Evolutionary conservation across 2,329 filamentous ascomycete genomes (phyloP), one percentile per base, ranked within the genome.

Genomic region (Pestalotiopsis fici): DNA sequence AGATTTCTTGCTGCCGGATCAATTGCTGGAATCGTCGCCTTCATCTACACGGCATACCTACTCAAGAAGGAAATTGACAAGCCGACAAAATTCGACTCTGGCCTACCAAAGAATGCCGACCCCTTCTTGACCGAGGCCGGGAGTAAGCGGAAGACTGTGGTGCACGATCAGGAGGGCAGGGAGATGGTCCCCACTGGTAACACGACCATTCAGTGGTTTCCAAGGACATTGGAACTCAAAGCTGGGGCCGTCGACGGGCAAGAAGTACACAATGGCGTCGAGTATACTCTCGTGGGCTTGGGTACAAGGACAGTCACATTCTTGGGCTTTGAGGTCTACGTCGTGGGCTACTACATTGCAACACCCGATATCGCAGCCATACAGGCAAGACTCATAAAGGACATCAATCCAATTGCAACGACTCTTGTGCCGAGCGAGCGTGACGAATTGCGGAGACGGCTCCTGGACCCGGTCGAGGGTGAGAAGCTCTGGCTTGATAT

Each of bases 301-400:
- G 96, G 96, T 21, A 91, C 97, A 70, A 89, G 96, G 66, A 94
- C 92, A 1, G 96, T 99, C 37, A 97, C 93, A 27, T 97, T 98
- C 79, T 82, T 98, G 57, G 84, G 88, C 61, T 94, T 99, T 57
- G 91, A 97, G 78, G 96, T 99, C 65, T 99, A 99, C 81, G 92
- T 98, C 21, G 92, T 97, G 0, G 96, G 95, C 18, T 89, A 97
- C 74, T 99, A 99, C 82, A 87, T 98, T 28, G 93, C 94, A 28
- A 95, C 91, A 0, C 84, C 90, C 47, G 94, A 97, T 75, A 90
- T 99, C 68, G 89, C 91, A 3, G 85, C 87, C n/a, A 85, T 99
- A 54, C 95, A 98, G 80, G 85, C 87, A 71, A 88, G 89, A 57
- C 86, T 98, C 35, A 87, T 97, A 69, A 90, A 90, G 76, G 89